These are phyloP conservation scores for Coleophoma cylindrospora DNA, from an alignment of 2,329 filamentous ascomycete genomes.

Conservation along the genomic window DNA sequence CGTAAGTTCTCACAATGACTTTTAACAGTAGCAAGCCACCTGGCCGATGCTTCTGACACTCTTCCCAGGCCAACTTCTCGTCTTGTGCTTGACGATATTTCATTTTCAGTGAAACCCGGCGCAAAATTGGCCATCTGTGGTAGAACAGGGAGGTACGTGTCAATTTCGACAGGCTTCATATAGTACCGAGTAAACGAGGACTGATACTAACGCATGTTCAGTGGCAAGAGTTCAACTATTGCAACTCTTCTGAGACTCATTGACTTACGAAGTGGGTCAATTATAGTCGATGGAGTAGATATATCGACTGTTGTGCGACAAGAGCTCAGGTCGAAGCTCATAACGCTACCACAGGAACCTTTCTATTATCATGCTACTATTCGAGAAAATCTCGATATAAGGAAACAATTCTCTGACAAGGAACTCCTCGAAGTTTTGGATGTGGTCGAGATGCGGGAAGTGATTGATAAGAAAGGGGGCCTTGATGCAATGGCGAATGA, in stretches of 20 bases:
- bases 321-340: slow-evolving; percentile 35
- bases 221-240: slow-evolving; percentile 45
- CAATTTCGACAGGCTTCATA: background rate
- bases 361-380: slow-evolving; percentile 39
- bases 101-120: slow-evolving; percentile 48
- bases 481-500: slow-evolving; percentile 28
- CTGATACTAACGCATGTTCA: slow-evolving; percentile 14
- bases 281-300: slow-evolving; percentile 39
- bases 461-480: slow-evolving; percentile 31
- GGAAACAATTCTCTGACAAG: slow-evolving; percentile 27
- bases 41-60: background rate
- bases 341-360: slow-evolving; percentile 43
- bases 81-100: slow-evolving; percentile 22
- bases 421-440: slow-evolving; percentile 35
- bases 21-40: background rate
- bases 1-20: background rate
- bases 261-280: slow-evolving; percentile 34
- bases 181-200: background rate
- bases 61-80: slow-evolving; percentile 20
- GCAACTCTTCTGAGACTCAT: slow-evolving; percentile 43
- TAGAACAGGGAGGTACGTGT: slow-evolving; percentile 33
- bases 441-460: slow-evolving; percentile 36
- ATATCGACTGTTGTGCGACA: slow-evolving; percentile 35
- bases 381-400: slow-evolving; percentile 42
- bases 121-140: slow-evolving; percentile 46